Conservation (phyloP, 2,329 filamentous ascomycete genomes). For the Colletotrichum chrysophilum region DNA sequence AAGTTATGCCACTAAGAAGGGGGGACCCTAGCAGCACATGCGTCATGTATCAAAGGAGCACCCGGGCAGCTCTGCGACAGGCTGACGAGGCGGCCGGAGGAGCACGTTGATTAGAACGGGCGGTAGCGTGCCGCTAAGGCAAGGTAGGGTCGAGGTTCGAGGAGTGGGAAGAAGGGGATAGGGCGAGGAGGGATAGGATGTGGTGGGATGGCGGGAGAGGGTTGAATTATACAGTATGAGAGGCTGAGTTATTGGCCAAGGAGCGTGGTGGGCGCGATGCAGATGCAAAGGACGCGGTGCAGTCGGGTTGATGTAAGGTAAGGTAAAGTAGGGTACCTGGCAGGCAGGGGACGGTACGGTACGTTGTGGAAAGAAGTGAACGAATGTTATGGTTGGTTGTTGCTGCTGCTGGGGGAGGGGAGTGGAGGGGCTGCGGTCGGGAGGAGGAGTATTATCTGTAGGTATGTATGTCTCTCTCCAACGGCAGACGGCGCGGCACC, state of each 20-base stretch:
- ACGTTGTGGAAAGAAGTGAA: neutral
- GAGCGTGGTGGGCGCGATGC: neutral
- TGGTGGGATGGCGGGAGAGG: neutral
- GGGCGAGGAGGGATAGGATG: neutral
- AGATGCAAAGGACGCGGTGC: slow-evolving; percentile 6
- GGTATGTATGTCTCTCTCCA: neutral
- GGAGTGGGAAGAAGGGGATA: neutral
- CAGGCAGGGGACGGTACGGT: neutral
- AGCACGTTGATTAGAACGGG: slow-evolving; percentile 16
- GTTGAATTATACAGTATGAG: slow-evolving; percentile 13
- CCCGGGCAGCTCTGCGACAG: slow-evolving; percentile 22
- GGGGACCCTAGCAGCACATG: slow-evolving; percentile 21
- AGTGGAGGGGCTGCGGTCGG: neutral
- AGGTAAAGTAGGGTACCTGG: neutral
- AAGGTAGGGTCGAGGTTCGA: neutral
- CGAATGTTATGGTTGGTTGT: neutral
- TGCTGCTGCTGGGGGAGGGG: neutral
- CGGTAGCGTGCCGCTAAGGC: slow-evolving; percentile 8
- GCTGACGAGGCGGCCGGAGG: slow-evolving; percentile 12
- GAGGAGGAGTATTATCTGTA: neutral
- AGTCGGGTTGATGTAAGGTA: neutral
- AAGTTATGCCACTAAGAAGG: slow-evolving; percentile 19
- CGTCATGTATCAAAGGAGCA: slow-evolving; percentile 25
- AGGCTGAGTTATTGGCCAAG: neutral
- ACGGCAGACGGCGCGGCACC: neutral